Base-by-base conservation (phyloP, 2,329 filamentous ascomycete species). In the Neopestalotiopsis sp. region DNA sequence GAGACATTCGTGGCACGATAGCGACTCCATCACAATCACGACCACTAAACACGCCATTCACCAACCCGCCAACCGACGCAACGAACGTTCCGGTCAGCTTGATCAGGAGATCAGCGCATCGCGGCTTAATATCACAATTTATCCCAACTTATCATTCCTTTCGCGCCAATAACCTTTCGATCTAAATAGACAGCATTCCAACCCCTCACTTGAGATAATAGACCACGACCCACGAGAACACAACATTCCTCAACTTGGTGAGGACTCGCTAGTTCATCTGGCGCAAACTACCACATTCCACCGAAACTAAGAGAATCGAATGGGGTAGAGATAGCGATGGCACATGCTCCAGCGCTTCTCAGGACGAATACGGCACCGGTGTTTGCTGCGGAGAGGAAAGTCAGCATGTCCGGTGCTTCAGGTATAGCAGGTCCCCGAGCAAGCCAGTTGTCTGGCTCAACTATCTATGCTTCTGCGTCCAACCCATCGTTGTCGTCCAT, bases 391-490 rank as follows among this genome's bases (percentile, higher is more conserved):
- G 82, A 81, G 74, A 79, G 83, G 74, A 84, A 84, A 76, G 81
- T 82, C 73, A 79, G 83, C 71, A 79, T 80, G 69, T 81, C 79
- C n/a, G 57, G n/a, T 34, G 57, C 59, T 75, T 82, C 79, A 78
- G 83, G 78, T 71, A 87, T 88, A 85, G 87, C 81, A 78, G 82
- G 82, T 74, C 82, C 86, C 71, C 85, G 89, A 77, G 84, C 84
- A 70, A 91, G 89, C 79, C 88, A 90, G 81, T 83, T 91, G 71
- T 90, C 89, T 68, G 88, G 88, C 79, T 86, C 88, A 70, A 89
- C 88, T 40, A 85, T 84, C 65, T 86, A 84, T 76, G 82, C 76
- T 71, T 78, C 76, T 49, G 49, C 49, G 24, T 71, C 70, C 42
- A 71, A 49, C 57, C 56, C 68, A 28, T 71, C 70, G 20, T 45